Evolutionary conservation across 371 early-diverging fungal genomes (phyloP).

Genomic region (Polyrhizophydium stewartii): DNA sequence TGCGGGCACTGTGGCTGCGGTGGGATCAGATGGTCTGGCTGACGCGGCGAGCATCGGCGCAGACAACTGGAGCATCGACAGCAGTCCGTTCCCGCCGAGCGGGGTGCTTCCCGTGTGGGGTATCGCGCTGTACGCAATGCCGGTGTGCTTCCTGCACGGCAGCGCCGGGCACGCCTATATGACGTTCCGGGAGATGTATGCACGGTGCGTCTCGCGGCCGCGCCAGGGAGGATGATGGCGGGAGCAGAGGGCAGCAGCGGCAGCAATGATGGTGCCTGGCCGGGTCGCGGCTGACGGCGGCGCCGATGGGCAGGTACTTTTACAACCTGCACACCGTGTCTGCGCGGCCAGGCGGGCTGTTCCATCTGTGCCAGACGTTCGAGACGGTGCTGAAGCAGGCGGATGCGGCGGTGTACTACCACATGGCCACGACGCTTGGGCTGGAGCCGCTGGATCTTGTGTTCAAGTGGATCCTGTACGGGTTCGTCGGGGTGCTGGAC

Average conservation of each 20-base stretch:
- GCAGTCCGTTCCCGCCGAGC: slow-evolving; percentile 28
- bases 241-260: too few species aligned
- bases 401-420: slow-evolving; percentile 30
- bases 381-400: slow-evolving; percentile 35
- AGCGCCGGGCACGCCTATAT: slow-evolving; percentile 30
- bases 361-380: slow-evolving; percentile 23
- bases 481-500: slow-evolving; percentile 42
- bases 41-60: too few species aligned
- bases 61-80: not conserved
- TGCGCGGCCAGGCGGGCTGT: slow-evolving; percentile 10
- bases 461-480: slow-evolving; percentile 39
- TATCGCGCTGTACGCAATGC: slow-evolving; percentile 35
- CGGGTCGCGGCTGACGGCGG: too few species aligned
- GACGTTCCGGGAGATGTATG: slow-evolving; percentile 42
- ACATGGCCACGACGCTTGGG: slow-evolving; percentile 21
- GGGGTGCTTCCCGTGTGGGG: slow-evolving; percentile 39
- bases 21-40: too few species aligned
- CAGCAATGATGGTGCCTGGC: too few species aligned
- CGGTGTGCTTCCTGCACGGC: slow-evolving; percentile 31
- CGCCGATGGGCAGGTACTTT: slow-evolving; percentile 23
- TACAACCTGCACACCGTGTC: slow-evolving; percentile 32
- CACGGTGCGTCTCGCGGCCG: slow-evolving; percentile 16
- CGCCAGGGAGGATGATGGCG: too few species aligned
- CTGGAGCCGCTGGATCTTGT: slow-evolving; percentile 26
- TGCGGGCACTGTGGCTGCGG: too few species aligned